These are phyloP conservation scores for Cajanus cajan DNA, from an alignment of 306 rosid genomes.

Conservation along the genomic window DNA sequence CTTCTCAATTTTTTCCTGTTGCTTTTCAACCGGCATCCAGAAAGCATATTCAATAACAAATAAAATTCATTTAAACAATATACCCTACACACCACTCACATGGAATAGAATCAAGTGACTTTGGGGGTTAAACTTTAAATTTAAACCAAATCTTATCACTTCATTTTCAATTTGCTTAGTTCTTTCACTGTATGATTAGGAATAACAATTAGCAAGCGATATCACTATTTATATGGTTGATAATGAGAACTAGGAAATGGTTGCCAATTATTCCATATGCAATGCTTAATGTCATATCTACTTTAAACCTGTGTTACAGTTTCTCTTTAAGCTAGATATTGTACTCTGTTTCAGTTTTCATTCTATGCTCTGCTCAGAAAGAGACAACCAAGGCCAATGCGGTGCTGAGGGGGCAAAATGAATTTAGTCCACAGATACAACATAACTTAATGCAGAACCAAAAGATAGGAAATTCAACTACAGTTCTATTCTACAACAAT, in stretches of 20 bases:
- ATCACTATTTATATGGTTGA: background rate
- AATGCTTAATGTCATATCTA: background rate
- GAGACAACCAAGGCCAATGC: background rate
- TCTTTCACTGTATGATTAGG: background rate
- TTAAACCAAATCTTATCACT: background rate
- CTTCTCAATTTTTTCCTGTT: slow-evolving; percentile 17
- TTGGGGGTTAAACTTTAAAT: background rate
- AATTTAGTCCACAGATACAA: background rate
- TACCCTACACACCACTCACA: background rate
- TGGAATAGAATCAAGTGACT: background rate
- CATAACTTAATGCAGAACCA: background rate
- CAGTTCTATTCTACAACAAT: background rate
- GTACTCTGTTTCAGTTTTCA: background rate
- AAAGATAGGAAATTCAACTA: background rate
- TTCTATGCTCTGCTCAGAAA: background rate
- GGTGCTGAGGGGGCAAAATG: background rate
- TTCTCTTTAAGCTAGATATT: background rate
- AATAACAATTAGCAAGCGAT: background rate
- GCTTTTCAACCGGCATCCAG: slow-evolving; percentile 7
- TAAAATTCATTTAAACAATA: background rate
- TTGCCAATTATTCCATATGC: background rate
- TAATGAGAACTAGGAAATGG: background rate
- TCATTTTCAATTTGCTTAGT: background rate
- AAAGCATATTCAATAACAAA: slow-evolving; percentile 5
- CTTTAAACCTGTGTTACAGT: background rate